phyloP scores from a whole-genome alignment of 1,284 basidiomycete species.

The Trametes polyzona region DNA sequence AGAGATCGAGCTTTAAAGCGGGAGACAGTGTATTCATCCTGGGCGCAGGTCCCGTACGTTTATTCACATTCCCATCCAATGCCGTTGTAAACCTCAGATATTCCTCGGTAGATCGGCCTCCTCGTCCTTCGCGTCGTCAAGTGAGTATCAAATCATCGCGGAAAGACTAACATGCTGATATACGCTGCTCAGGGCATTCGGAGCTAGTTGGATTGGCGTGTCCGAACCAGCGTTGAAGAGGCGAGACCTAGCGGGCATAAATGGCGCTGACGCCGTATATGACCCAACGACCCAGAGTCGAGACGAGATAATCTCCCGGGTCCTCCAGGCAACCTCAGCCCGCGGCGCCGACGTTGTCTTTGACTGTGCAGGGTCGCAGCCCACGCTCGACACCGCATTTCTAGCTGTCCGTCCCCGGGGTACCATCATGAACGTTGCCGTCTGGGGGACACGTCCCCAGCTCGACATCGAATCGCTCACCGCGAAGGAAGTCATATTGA shows the following conservation, averaged over 20 bases:
- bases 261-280: slow-evolving; percentile 29
- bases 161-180: background rate
- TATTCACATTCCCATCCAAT: background rate
- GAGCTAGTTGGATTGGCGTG: slow-evolving; percentile 24
- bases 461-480: slow-evolving; percentile 33
- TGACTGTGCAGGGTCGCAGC: slow-evolving; percentile 29
- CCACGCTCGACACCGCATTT: slow-evolving; percentile 30
- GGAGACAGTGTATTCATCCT: slow-evolving; percentile 35
- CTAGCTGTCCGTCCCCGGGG: slow-evolving; percentile 32
- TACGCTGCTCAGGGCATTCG: background rate
- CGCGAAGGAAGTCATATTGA: slow-evolving; percentile 33
- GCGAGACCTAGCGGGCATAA: slow-evolving; percentile 25
- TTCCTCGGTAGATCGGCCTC: slow-evolving; percentile 12
- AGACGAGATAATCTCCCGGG: background rate
- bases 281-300: slow-evolving; percentile 17
- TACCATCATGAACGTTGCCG: slow-evolving; percentile 32
- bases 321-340: background rate
- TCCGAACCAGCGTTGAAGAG: slow-evolving; percentile 33
- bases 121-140: slow-evolving; percentile 7
- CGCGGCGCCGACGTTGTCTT: slow-evolving; percentile 1
- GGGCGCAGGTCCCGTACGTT: slow-evolving; percentile 36
- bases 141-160: background rate
- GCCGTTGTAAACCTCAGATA: background rate
- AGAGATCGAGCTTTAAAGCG: slow-evolving; percentile 30
- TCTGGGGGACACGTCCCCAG: slow-evolving; percentile 31